Evolutionary conservation across 2,329 filamentous ascomycete genomes (phyloP).

Genomic region (Xylariaceae sp.): DNA sequence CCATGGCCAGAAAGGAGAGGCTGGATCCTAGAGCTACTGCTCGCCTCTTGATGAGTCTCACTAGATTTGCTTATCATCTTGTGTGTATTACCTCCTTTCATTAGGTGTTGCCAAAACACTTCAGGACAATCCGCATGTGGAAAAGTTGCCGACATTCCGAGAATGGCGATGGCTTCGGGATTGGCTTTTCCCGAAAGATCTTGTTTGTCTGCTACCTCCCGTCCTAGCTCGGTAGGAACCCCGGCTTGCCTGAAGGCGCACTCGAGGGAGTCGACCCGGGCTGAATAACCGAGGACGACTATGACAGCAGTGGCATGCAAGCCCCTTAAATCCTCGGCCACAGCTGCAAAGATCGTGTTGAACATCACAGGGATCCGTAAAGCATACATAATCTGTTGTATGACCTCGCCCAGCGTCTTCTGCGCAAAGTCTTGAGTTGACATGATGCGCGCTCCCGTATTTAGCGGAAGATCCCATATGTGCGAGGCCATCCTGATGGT

Average conservation of each 20-base stretch:
- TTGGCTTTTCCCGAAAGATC: neutral
- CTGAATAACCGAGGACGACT: slow-evolving; percentile 15
- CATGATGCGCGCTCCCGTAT: slow-evolving; percentile 15
- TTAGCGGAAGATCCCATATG: slow-evolving; percentile 16
- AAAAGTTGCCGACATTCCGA: slow-evolving; percentile 34
- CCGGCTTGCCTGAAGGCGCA: slow-evolving; percentile 2
- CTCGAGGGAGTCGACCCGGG: slow-evolving; percentile 4
- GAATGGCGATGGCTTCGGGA: slow-evolving; percentile 28
- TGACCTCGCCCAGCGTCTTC: slow-evolving; percentile 12
- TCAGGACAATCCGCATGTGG: slow-evolving; percentile 32
- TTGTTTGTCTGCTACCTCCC: neutral
- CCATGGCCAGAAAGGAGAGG: slow-evolving; percentile 21
- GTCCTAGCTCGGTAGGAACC: neutral
- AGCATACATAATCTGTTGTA: slow-evolving; percentile 9
- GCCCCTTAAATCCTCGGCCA: slow-evolving; percentile 11
- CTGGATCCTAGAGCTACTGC: too few species aligned
- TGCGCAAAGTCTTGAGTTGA: slow-evolving; percentile 10
- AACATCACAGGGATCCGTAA: slow-evolving; percentile 11
- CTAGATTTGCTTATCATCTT: slow-evolving; percentile 8
- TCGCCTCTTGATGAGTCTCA: too few species aligned
- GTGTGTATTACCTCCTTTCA: slow-evolving; percentile 29
- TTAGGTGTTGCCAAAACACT: slow-evolving; percentile 32
- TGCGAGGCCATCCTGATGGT: slow-evolving; percentile 5
- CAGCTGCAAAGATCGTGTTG: slow-evolving; percentile 6
- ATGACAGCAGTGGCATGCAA: slow-evolving; percentile 1